phyloP scores from a whole-genome alignment of 768 basidiomycete species.

The Leccinellum luteum region DNA sequence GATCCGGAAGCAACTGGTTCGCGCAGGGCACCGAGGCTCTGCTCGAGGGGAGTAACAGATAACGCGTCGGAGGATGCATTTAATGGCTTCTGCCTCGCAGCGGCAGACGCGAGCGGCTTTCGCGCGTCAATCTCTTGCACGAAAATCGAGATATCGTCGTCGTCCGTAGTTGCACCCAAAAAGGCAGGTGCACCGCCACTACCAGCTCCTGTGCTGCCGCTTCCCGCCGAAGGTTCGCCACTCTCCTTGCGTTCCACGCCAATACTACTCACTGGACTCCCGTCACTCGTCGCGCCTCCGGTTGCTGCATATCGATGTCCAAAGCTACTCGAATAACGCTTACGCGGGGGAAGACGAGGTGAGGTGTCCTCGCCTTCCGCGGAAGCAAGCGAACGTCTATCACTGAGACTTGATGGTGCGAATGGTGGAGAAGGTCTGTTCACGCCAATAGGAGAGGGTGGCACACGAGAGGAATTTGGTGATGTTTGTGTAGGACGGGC shows the following conservation, averaged over 20 bases:
- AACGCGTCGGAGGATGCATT: background rate
- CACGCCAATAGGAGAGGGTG: slow-evolving; percentile 38
- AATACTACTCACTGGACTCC: slow-evolving; percentile 19
- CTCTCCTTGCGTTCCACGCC: slow-evolving; percentile 19
- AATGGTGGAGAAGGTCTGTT: slow-evolving; percentile 40
- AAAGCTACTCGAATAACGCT: slow-evolving; percentile 78
- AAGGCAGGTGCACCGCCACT: slow-evolving; percentile 35
- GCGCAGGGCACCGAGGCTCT: slow-evolving; percentile 6
- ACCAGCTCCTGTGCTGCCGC: slow-evolving; percentile 19
- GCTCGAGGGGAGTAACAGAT: background rate
- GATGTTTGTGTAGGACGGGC: slow-evolving; percentile 36
- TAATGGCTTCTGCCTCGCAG: slow-evolving; percentile 14
- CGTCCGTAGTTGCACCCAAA: slow-evolving; percentile 53
- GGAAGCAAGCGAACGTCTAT: slow-evolving; percentile 39
- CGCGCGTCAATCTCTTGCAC: slow-evolving; percentile 74
- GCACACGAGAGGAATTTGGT: slow-evolving; percentile 42
- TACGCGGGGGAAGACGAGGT: slow-evolving; percentile 36
- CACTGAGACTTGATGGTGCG: slow-evolving; percentile 41
- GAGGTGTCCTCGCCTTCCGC: slow-evolving; percentile 35
- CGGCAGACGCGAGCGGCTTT: slow-evolving; percentile 49
- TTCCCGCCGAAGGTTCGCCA: slow-evolving; percentile 20
- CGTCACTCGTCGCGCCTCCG: slow-evolving; percentile 41
- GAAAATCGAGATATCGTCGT: slow-evolving; percentile 76
- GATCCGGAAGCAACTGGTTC: slow-evolving; percentile 4
- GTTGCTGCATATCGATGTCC: slow-evolving; percentile 61